Conservation (phyloP, 345 rosid genomes). For the Toxicodendron radicans region DNA sequence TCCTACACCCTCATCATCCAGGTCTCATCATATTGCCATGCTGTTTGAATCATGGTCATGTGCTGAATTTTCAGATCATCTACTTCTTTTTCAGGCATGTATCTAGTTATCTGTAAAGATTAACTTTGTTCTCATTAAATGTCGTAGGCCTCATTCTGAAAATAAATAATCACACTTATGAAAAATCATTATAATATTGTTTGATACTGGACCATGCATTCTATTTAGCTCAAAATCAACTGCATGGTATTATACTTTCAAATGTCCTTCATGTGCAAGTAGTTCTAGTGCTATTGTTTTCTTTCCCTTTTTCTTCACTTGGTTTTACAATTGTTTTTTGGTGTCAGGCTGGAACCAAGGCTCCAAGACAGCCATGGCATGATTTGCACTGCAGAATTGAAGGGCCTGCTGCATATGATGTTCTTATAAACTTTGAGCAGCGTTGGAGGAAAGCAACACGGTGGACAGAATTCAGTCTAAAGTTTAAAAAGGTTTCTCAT, state of each 20-base stretch:
- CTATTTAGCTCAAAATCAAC: too few species aligned
- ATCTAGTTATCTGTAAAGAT: too few species aligned
- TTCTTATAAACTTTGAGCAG: constrained; percentile 95
- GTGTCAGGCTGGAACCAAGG: constrained; percentile 58
- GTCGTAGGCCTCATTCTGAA: background rate
- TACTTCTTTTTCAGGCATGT: background rate
- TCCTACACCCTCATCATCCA: too few species aligned
- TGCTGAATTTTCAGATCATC: too few species aligned
- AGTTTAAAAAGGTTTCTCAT: constrained; percentile 54
- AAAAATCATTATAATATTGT: too few species aligned
- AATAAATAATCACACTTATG: background rate
- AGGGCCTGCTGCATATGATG: constrained; percentile 95
- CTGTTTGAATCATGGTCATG: too few species aligned
- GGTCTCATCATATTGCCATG: too few species aligned
- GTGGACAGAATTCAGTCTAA: constrained; percentile 69
- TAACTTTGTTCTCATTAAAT: background rate
- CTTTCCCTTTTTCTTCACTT: constrained; percentile 8
- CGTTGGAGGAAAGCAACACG: constrained; percentile 86
- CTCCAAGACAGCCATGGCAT: constrained; percentile 98
- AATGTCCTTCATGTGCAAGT: constrained; percentile 6
- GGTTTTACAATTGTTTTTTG: background rate
- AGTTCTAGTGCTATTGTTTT: constrained; percentile 13
- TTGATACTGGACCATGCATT: too few species aligned
- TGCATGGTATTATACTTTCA: background rate
- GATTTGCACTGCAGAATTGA: constrained; percentile 89